Percentiles rank a stretch among this genome's conserved stretches.
phyloP scores from a whole-genome alignment of 805 yeast species.

The Wickerhamomyces alni region DNA sequence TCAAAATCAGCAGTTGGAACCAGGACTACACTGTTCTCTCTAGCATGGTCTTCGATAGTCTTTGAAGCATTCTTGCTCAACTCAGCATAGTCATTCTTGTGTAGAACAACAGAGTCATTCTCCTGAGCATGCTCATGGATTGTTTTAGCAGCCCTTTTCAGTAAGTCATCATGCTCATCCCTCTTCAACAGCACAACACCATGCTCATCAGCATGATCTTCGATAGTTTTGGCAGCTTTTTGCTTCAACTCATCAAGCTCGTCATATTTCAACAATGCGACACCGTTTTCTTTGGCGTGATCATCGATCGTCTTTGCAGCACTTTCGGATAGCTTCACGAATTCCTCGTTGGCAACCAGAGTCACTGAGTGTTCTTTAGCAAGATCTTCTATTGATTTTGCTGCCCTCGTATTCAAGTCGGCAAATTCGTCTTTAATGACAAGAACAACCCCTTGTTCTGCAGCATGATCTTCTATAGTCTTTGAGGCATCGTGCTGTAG shows the following conservation, averaged over 20 bases:
- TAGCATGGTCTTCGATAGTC: background rate
- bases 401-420: background rate
- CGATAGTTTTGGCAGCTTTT: conserved; percentile 1
- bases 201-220: background rate
- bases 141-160: background rate
- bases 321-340: background rate
- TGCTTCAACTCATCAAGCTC: background rate
- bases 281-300: background rate
- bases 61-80: background rate
- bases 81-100: background rate
- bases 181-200: conserved; percentile 6
- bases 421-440: background rate
- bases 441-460: background rate
- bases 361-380: background rate
- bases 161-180: conserved; percentile 7
- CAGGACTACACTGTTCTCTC: background rate
- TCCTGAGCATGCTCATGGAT: background rate
- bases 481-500: background rate
- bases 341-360: background rate
- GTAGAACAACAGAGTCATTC: background rate
- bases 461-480: background rate
- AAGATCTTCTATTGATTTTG: background rate
- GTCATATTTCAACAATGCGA: background rate
- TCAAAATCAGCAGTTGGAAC: no score
- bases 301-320: background rate